These are phyloP conservation scores for Penicillium tannophilum DNA, from an alignment of 495 filamentous ascomycete species.

Conservation along the genomic window DNA sequence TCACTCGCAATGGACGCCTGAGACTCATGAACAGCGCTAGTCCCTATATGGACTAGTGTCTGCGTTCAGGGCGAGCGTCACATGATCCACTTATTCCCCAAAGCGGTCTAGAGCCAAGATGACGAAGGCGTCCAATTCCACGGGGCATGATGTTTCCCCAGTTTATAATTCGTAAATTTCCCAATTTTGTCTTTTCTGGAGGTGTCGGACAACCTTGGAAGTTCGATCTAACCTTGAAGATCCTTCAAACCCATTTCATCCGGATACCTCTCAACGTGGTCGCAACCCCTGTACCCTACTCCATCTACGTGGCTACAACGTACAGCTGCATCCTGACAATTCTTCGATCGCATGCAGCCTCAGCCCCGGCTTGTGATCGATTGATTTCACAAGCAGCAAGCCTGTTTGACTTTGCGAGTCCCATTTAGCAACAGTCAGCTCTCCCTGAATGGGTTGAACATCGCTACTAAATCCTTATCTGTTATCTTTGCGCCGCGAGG, in stretches of 20 bases:
- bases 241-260: background rate
- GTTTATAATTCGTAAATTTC: slow-evolving; percentile 1
- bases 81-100: slow-evolving; percentile 14
- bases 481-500: slow-evolving; percentile 20
- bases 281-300: slow-evolving; percentile 15
- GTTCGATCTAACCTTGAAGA: background rate
- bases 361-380: background rate
- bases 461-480: slow-evolving; percentile 18
- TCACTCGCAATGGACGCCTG: slow-evolving; percentile 21
- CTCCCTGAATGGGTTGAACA: slow-evolving; percentile 19
- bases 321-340: slow-evolving; percentile 11
- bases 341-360: slow-evolving; percentile 14
- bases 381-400: background rate
- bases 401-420: background rate
- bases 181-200: background rate
- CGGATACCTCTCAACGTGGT: background rate
- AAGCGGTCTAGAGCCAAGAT: slow-evolving; percentile 18
- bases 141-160: slow-evolving; percentile 12
- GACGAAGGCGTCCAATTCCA: slow-evolving; percentile 27
- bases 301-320: slow-evolving; percentile 18
- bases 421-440: background rate
- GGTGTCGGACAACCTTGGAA: background rate
- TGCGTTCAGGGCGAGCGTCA: slow-evolving; percentile 11
- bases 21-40: slow-evolving; percentile 11
- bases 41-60: slow-evolving; percentile 9